Evolutionary conservation across 2,329 filamentous ascomycete genomes (phyloP).

Genomic region (Coniochaeta ligniaria): DNA sequence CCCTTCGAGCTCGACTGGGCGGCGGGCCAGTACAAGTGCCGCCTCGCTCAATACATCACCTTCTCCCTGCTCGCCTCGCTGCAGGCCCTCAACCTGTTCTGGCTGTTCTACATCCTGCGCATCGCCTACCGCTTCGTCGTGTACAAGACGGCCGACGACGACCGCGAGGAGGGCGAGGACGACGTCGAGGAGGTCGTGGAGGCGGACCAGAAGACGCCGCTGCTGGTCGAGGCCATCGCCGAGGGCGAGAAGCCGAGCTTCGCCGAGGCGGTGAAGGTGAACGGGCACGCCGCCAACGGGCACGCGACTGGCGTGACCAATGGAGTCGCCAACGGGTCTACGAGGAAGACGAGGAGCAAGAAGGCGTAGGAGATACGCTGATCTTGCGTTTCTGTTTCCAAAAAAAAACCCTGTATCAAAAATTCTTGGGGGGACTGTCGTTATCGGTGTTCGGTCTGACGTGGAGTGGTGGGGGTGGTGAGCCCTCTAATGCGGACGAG

Average conservation of each 20-base stretch:
- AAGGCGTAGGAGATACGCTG: neutral
- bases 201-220: slow-evolving; percentile 3
- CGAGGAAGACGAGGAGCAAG: neutral
- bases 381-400: neutral
- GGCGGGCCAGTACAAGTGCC: slow-evolving; percentile 70
- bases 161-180: slow-evolving; percentile 59
- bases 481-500: neutral
- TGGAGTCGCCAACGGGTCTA: no score
- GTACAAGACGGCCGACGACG: slow-evolving; percentile 57
- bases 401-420: neutral
- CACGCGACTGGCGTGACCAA: no score
- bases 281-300: slow-evolving; percentile 9
- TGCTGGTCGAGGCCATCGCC: neutral
- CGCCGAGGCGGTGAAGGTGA: slow-evolving; percentile 2
- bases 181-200: slow-evolving; percentile 20
- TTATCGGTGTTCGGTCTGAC: neutral
- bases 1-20: slow-evolving; percentile 73
- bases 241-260: neutral
- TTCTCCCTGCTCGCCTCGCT: slow-evolving; percentile 56
- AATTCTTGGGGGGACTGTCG: neutral
- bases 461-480: neutral
- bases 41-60: slow-evolving; percentile 61
- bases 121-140: slow-evolving; percentile 66
- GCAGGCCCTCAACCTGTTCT: slow-evolving; percentile 73
- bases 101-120: slow-evolving; percentile 70